Base-by-base conservation (phyloP, 768 basidiomycete species). In the Mycena albidolilacea region DNA sequence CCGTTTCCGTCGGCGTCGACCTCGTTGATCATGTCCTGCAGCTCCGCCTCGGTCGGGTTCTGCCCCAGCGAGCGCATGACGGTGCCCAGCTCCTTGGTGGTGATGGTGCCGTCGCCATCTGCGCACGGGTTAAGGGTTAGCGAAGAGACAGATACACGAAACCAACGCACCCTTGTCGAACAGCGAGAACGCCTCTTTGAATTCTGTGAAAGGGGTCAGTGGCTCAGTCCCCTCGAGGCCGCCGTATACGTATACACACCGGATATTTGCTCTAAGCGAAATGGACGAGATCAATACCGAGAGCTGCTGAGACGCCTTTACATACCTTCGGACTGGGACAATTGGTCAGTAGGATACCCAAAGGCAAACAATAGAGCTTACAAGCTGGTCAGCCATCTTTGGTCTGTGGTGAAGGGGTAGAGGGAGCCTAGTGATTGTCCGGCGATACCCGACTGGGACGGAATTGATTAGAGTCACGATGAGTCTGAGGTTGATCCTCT, bases 51-150 rank as follows among this genome's bases (percentile, higher is more conserved):
- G n/a, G 85, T 86, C 6, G 86, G 86, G 76, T 85, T 85, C 79
- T 86, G 83, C 7, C 86, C 88, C 14, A 89, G 82, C 46, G 85
- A 84, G 54, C 84, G 83, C 88, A 89, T 87, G 57, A 87, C 86
- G 38, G 70, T 72, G 66, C 85, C 85, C 43, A 89, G 82, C 79
- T 89, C 88, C 59, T 80, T 81, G 67, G 84, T 85, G 50, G 87
- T 87, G 78, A 89, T 88, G 15, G 85, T 84, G 75, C 88, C 87
- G 78, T 87, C 86, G 70, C 83, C 82, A 75, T 89, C 87, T 88
- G 77, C 37, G 54, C 39, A 43, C 43, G 15, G 37, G n/a, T 41
- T 39, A 41, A 41, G 3, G 11, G n/a, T 21, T 54, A n/a, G 10
- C 21, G n/a, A n/a, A 35, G 7, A 11, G 35, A n/a, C 6, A 3